Evolutionary conservation across 202 grass and related monocot species (phyloP), one percentile per base, ranked within the genome.

Genomic region (Bolboschoenoplectus hybrid): DNA sequence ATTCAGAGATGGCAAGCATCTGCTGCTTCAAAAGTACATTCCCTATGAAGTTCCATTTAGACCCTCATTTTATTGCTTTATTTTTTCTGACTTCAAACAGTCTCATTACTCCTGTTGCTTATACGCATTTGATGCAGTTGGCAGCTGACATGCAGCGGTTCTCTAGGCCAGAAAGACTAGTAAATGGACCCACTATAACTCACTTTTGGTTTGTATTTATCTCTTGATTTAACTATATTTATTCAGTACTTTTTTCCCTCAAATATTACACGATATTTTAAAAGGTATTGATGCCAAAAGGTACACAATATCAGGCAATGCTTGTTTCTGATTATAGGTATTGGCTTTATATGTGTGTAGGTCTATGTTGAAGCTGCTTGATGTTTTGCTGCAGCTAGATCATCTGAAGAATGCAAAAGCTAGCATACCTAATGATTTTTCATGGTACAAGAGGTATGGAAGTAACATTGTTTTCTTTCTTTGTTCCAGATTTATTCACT

Each of bases 381-480:
- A 98, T 85, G 89, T 98, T 83, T 87, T 98, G 74, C 85, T 98
- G 70, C 96, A 98, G 89, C 96, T 98, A 2, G 96, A 98, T 94
- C 96, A 98, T 94, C 93, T 98, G 52, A 98, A 98, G 84, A 98
- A 98, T 89, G 93, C 96, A 88, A 98, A 98, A 92, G 93, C 96
- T 86, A 98, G 96, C 89, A 95, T 98, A 85, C 96, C 96, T 75
- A 98, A 98, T 92, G 96, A 98, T 87, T 98, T 98, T 93, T 92
- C 96, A 86, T 98, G 96, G 93, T 98, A 98, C 80, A 98, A 98
- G 82, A 98, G 96, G 96, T 98, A 95, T 49, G 85, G 55, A 60
- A 74, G 38, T 67, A 82, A 68, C 49, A 52, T 68, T 16, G 70
- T 3, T 49, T 47, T 41, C 19, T 82, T 81, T 34, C 17, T 41